Evolutionary conservation across 2,329 filamentous ascomycete species (phyloP).

Genomic region (Fusarium beomiforme): DNA sequence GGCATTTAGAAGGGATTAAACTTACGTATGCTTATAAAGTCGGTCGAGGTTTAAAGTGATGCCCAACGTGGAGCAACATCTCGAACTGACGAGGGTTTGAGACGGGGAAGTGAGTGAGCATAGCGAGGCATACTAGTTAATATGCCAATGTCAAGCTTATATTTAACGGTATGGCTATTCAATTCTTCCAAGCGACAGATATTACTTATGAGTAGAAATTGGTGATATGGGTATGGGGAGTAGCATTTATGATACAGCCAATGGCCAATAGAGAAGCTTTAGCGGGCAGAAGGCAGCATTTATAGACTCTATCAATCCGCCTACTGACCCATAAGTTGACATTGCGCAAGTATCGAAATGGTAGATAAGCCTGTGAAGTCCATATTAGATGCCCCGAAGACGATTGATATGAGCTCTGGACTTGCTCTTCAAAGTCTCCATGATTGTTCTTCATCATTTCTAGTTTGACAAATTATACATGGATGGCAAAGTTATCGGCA

Average conservation of each 20-base stretch:
- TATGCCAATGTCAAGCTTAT: conserved; percentile 23
- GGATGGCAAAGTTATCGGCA: neutral
- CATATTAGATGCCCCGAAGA: neutral
- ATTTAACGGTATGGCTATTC: neutral
- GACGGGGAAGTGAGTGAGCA: neutral
- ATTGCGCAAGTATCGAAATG: neutral
- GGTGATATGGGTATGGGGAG: neutral
- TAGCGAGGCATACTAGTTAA: conserved; percentile 8
- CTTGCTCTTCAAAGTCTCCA: neutral
- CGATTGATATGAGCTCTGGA: neutral
- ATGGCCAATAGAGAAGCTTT: neutral
- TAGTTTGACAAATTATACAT: neutral
- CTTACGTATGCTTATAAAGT: neutral
- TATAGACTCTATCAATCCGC: neutral
- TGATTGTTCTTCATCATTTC: neutral
- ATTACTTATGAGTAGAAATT: neutral
- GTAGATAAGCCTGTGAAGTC: neutral
- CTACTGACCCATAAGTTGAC: neutral
- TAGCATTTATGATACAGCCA: neutral
- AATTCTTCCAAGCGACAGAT: neutral
- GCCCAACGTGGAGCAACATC: neutral
- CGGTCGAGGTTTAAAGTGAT: conserved; percentile 1
- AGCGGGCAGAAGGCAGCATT: no score
- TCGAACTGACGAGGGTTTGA: neutral
- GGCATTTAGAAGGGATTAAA: neutral